phyloP scores from a whole-genome alignment of 371 early-diverging fungal species.

The Cokeromyces recurvatus region DNA sequence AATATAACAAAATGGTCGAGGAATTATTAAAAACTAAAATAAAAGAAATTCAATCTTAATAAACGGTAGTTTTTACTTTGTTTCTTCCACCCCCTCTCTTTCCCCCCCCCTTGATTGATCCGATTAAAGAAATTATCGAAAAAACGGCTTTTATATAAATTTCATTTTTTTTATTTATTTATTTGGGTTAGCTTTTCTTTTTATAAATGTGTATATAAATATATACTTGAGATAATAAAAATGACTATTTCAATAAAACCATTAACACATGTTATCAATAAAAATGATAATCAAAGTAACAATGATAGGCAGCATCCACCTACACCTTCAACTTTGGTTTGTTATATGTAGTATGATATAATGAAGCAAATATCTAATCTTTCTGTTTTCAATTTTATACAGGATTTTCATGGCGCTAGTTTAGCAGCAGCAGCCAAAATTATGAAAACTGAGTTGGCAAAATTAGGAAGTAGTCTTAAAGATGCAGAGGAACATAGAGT shows the following conservation, averaged over 20 bases:
- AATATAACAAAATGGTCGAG: conserved; percentile 64
- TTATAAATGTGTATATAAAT: too few species aligned
- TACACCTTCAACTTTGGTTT: conserved; percentile 56
- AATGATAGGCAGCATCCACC: conserved; percentile 53
- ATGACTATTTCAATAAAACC: too few species aligned
- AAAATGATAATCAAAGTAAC: too few species aligned
- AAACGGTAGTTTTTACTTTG: too few species aligned
- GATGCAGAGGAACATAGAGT: conserved; percentile 57
- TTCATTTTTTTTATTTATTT: too few species aligned
- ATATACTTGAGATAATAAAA: too few species aligned
- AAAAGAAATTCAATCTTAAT: conserved; percentile 64
- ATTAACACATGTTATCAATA: too few species aligned
- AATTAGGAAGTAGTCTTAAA: conserved; percentile 45
- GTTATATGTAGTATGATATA: conserved; percentile 2
- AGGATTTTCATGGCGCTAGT: conserved; percentile 67
- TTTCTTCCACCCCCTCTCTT: too few species aligned
- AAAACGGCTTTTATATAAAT: too few species aligned
- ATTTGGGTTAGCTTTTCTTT: too few species aligned
- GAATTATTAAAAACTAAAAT: conserved; percentile 65
- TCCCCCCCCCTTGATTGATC: too few species aligned
- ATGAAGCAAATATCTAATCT: background rate
- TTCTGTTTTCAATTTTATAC: background rate
- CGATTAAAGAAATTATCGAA: too few species aligned
- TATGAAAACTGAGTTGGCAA: conserved; percentile 60
- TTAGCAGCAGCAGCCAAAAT: conserved; percentile 64